Conservation (phyloP, 371 early-diverging fungal species). For the Globomyces sp. region DNA sequence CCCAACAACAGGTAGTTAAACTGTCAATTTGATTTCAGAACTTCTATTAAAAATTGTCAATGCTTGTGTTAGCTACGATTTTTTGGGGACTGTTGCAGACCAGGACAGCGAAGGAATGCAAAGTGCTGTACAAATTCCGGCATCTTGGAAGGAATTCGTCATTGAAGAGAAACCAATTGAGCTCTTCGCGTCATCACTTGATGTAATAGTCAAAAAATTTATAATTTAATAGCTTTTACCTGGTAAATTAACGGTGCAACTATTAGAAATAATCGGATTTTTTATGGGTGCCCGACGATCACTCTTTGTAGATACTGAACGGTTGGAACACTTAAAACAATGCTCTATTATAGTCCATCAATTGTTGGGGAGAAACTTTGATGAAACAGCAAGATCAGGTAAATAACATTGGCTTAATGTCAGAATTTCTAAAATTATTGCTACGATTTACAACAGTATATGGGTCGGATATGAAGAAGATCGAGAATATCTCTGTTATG, state of each 20-base stretch:
- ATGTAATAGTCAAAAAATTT: too few relatives aligned
- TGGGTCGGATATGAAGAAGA: slow-evolving; percentile 11
- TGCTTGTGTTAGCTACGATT: slow-evolving; percentile 8
- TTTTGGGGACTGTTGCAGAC: slow-evolving; percentile 12
- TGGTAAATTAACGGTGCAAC: not conserved
- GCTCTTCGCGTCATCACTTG: not conserved
- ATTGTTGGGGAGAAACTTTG: not conserved
- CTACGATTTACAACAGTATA: slow-evolving; percentile 10
- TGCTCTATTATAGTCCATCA: not conserved
- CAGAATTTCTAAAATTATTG: slow-evolving; percentile 13
- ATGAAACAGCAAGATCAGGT: slow-evolving; percentile 2
- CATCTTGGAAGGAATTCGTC: not conserved
- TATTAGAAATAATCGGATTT: slow-evolving; percentile 2
- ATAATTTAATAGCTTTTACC: too few relatives aligned
- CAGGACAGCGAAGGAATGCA: slow-evolving; percentile 16
- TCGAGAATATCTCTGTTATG: slow-evolving; percentile 1
- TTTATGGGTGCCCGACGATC: slow-evolving; percentile 12
- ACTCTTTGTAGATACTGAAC: slow-evolving; percentile 12
- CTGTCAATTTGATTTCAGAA: slow-evolving; percentile 1
- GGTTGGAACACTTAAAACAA: slow-evolving; percentile 2
- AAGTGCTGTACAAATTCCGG: slow-evolving; percentile 9
- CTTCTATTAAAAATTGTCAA: not conserved
- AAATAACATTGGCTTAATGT: not conserved
- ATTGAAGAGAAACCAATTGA: slow-evolving; percentile 6
- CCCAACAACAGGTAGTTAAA: not conserved